phyloP scores from a whole-genome alignment of 805 yeast genomes.

The Grigorovia yakushimaensis region DNA sequence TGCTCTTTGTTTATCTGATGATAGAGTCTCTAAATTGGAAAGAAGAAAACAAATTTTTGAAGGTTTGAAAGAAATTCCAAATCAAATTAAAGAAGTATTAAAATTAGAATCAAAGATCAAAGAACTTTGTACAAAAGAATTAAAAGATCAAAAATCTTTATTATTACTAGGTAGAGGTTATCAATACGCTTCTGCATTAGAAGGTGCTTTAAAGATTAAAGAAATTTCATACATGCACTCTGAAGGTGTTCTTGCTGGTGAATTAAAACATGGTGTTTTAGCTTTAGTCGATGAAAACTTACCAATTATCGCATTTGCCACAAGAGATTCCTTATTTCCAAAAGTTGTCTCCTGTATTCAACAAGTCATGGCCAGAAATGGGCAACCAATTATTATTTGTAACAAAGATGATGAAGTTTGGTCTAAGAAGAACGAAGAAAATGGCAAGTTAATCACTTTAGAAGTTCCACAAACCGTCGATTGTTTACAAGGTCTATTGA shows the following conservation, averaged over 20 bases:
- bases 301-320: constrained; percentile 93
- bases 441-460: constrained; percentile 48
- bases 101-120: constrained; percentile 65
- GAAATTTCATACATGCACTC: constrained; percentile 98
- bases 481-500: constrained; percentile 92
- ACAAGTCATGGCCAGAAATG: constrained; percentile 95
- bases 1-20: constrained; percentile 91
- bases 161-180: constrained; percentile 93
- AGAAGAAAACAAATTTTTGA: constrained; percentile 82
- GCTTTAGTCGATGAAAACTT: constrained; percentile 90
- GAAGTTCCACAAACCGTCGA: constrained; percentile 95
- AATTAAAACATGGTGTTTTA: constrained; percentile 94
- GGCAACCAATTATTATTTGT: constrained; percentile 89
- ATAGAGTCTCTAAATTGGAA: constrained; percentile 60
- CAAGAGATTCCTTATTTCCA: constrained; percentile 92
- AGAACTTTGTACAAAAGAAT: constrained; percentile 57
- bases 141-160: constrained; percentile 77
- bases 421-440: constrained; percentile 31
- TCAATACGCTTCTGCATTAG: constrained; percentile 94
- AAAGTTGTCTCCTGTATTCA: constrained; percentile 91
- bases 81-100: constrained; percentile 72
- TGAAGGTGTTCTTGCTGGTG: constrained; percentile 99
- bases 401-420: constrained; percentile 68
- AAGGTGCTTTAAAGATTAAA: constrained; percentile 96
- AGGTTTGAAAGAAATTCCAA: constrained; percentile 76